Base-by-base conservation (phyloP, 768 basidiomycete species). In the Trametes villosa region DNA sequence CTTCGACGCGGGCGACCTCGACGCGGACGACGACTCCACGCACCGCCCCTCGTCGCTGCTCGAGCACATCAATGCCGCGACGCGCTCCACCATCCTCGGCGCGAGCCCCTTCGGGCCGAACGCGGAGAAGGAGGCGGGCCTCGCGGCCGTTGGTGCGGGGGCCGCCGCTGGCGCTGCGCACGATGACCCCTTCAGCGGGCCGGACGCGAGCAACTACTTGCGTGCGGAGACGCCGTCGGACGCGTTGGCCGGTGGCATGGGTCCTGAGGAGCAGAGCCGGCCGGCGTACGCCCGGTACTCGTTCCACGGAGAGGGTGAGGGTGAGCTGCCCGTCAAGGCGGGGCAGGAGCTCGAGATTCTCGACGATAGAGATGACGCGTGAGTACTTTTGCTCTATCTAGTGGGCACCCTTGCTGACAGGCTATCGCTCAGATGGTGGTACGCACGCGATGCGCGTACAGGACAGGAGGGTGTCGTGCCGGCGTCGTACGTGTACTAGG, bases 401-500 rank as follows among this genome's bases (percentile, higher is more conserved):
- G 12, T 41, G 33, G 62, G 24, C 22, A 13, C 49, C 18, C 48
- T 44, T 26, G n/a, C 65, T 75, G 33, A 72, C 62, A 51, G 29
- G 49, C 31, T 22, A 12, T 60, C 52, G 55, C 49, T 53, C 60
- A 94, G 94, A 46, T 98, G 95, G 95, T 97, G 94, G 95, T 96
- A 91, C 69, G 92, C 89, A 52, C 84, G 93, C 31, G 92, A 96
- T 72, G 77, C 84, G 22, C 83, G 83, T 52, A 87, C 88, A 47
- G 91, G 94, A 9, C 83, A 80, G 49, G 92, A 96, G 76, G 95
- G 95, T 13, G 91, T 96, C 31, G 91, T 97, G 50, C 95, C 95
- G 9, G 91, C 93, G 41, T 86, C 92, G 58, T 98, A 96, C 81
- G 80, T 93, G 77, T 93, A 92, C 78, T 94, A 81, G 84, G 22